Base-by-base conservation (phyloP, 306 rosid genomes). In the Sicyos edulis region DNA sequence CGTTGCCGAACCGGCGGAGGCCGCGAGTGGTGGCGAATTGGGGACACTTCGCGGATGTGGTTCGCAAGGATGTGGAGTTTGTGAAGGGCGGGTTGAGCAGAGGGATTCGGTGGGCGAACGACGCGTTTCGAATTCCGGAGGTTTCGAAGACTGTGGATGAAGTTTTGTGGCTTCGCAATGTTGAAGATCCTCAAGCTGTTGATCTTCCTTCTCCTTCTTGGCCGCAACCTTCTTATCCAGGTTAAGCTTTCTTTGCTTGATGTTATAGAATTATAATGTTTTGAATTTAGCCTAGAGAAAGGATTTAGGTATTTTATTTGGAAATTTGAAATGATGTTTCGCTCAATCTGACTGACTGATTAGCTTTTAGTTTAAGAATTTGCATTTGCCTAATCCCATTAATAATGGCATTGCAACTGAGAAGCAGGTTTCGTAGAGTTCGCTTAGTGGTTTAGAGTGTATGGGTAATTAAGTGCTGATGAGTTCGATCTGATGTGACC, bases 161-260 rank as follows among this genome's bases (percentile, higher is more conserved):
- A 49, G 17, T 87, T 47, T 64, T 87, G 12, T 93, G 96, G 98
- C 91, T 93, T 76, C 88, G 97, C 10, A 54, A 83, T 73, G 83
- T 93, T 15, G 98, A 93, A 73, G 90, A 93, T 13, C 96, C 92
- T 21, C 20, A 17, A 13, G 93, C 91, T 44, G 58, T 87, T 68
- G 70, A 84, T 3, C 74, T 70, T 42, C 79, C 90, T 4, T 13
- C 78, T 34, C 86, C 87, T 70, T 76, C 81, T 9, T 88, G 88
- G 89, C 98, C 98, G 52, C 85, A 76, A n/a, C 97, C 85, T 79
- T 88, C 82, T 37, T 90, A 93, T 75, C 90, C 96, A 84, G 98
- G 98, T 91, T 64, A 3, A 16, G 55, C 56, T 37, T 66, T 14
- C 52, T 37, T 8, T 66, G 5, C 52, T 65, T 8, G 21, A 12